phyloP scores from a whole-genome alignment of 2,329 filamentous ascomycete genomes.

The Xylaria arbuscula region DNA sequence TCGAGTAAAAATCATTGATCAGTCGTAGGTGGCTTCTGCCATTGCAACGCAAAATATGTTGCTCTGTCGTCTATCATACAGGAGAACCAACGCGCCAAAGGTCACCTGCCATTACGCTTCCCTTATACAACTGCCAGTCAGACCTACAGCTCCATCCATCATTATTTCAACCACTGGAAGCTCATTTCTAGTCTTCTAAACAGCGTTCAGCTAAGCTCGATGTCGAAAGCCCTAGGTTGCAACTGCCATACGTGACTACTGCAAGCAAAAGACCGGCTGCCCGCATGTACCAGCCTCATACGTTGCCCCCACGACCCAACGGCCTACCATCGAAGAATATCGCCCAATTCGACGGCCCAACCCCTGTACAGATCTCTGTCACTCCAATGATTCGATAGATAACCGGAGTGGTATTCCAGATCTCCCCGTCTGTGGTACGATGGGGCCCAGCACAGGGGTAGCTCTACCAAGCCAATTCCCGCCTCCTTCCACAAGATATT shows the following conservation, averaged over 20 bases:
- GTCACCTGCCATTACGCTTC: neutral
- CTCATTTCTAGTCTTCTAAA: neutral
- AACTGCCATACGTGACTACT: constrained; percentile 23
- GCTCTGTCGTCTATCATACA: neutral
- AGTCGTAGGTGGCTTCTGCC: constrained; percentile 2
- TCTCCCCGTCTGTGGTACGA: constrained; percentile 28
- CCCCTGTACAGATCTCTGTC: constrained; percentile 37
- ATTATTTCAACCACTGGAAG: neutral
- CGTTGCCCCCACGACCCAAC: constrained; percentile 36
- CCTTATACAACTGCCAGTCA: constrained; percentile 4
- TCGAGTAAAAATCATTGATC: neutral
- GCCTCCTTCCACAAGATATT: constrained; percentile 11
- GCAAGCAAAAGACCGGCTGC: constrained; percentile 38
- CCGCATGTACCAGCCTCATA: constrained; percentile 41
- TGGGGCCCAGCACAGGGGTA: constrained; percentile 27
- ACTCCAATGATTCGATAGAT: constrained; percentile 36
- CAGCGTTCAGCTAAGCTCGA: constrained; percentile 1
- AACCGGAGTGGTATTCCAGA: constrained; percentile 38
- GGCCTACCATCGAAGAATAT: constrained; percentile 30
- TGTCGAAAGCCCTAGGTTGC: constrained; percentile 5
- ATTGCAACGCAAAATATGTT: constrained; percentile 6
- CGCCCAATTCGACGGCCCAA: constrained; percentile 35
- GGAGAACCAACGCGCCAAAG: constrained; percentile 6
- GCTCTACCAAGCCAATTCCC: constrained; percentile 21
- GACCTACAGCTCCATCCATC: neutral